phyloP scores from a whole-genome alignment of 257 asterid species.

The Ophiorrhiza pumila region DNA sequence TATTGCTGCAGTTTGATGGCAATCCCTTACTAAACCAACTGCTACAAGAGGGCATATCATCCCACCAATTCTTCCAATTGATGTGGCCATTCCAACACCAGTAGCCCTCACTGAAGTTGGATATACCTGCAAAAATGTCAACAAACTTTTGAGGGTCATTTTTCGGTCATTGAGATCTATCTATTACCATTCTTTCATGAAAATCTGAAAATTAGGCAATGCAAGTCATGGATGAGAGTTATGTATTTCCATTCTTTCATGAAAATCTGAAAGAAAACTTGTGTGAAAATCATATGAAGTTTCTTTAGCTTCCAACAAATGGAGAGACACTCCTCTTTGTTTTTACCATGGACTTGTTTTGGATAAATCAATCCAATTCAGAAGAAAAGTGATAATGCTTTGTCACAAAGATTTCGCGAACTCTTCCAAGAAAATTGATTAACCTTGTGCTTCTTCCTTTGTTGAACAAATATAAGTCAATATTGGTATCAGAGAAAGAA shows the following conservation, averaged over 20 bases:
- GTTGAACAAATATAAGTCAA: background rate
- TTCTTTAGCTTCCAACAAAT: background rate
- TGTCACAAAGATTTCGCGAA: background rate
- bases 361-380: background rate
- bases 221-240: background rate
- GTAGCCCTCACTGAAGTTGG: slow-evolving; percentile 78
- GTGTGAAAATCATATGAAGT: background rate
- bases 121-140: slow-evolving; percentile 48
- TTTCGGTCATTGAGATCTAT: background rate
- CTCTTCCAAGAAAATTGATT: background rate
- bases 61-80: slow-evolving; percentile 78
- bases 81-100: slow-evolving; percentile 63
- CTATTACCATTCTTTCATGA: background rate
- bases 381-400: too few relatives aligned
- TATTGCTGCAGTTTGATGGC: slow-evolving; percentile 63
- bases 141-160: background rate
- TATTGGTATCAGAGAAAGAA: background rate
- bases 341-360: too few relatives aligned
- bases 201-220: background rate
- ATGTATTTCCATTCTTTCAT: background rate
- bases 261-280: background rate
- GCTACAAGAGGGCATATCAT: slow-evolving; percentile 82
- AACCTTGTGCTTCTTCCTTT: background rate
- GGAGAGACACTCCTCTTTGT: background rate
- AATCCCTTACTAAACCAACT: slow-evolving; percentile 58